Base-by-base conservation (phyloP, 2,329 filamentous ascomycete species). In the Pseudopyricularia cyperi region DNA sequence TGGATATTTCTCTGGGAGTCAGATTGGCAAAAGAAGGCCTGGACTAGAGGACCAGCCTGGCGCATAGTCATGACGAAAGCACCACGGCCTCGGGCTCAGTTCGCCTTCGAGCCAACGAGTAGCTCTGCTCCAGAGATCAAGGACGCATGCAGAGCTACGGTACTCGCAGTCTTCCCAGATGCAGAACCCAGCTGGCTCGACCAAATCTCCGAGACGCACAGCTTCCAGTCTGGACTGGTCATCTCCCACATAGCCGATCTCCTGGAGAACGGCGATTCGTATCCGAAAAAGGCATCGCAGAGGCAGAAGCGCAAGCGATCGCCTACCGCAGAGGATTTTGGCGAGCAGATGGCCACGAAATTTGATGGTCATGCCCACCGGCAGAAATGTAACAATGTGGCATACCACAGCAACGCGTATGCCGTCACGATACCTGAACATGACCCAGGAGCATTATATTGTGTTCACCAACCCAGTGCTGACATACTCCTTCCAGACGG, bases 101-200 rank as follows among this genome's bases (percentile, higher is more conserved):
- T 15, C 19, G 15, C 19, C 24, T 44, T 12, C 39, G 9, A 24
- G 24, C 1, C 39, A 44, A 19, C 39, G 24, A 24, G 12, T 44
- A 44, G 39, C 22, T 24, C n/a, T 19, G 17, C 35, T 26, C 48
- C 55, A 15, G 28, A 53, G 2, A 35, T 50, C 46, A 53, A 57
- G 37, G 24, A 52, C 22, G 52, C 54, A 6, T 70, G 65, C 56
- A 61, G 59, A 30, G 55, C 60, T 15, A 52, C 56, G 3, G 58
- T 71, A 14, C 55, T 65, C 8, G 46, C 52, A 4, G 48, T 74
- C 8, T 74, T 77, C 53, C 71, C 72, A 0, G 68, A 76, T 39
- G 71, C 77, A 2, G 74, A 70, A 53, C 63, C 59, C 0, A 54
- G 65, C 0, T 70, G 68, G 52, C 60, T 76, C 12, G 53, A 59